These are phyloP conservation scores for Logfia minima DNA, from an alignment of 129 eudicot genomes.

Conservation along the genomic window DNA sequence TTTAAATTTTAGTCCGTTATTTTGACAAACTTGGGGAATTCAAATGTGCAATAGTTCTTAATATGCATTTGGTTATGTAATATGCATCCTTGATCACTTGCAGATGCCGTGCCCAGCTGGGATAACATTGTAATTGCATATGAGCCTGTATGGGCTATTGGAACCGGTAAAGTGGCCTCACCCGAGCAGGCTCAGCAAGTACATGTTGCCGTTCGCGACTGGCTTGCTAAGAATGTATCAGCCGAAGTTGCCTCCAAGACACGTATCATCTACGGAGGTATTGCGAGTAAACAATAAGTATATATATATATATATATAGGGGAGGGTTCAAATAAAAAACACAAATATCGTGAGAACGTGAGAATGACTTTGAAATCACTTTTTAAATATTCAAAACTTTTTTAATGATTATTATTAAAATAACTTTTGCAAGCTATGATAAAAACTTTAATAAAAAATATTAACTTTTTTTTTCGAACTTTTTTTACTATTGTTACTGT, in stretches of 20 bases:
- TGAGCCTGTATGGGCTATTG: slow-evolving; percentile 99
- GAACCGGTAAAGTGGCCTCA: slow-evolving; percentile 94
- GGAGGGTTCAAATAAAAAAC: no score
- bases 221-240: slow-evolving; percentile 84
- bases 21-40: not conserved
- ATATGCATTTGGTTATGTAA: not conserved
- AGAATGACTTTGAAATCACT: no score
- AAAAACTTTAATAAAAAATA: no score
- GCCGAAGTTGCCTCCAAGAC: slow-evolving; percentile 90
- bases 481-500: no score
- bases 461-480: no score
- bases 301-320: not conserved
- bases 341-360: no score
- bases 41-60: not conserved
- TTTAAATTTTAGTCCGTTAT: no score
- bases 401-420: no score
- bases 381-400: no score
- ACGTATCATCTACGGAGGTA: slow-evolving; percentile 96
- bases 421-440: no score
- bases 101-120: slow-evolving; percentile 96
- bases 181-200: slow-evolving; percentile 94
- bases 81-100: slow-evolving; percentile 17
- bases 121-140: slow-evolving; percentile 88
- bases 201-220: slow-evolving; percentile 83
- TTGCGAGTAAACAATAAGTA: not conserved